Evolutionary conservation across 257 asterid genomes (phyloP).

Genomic region (Solanum virginianum): DNA sequence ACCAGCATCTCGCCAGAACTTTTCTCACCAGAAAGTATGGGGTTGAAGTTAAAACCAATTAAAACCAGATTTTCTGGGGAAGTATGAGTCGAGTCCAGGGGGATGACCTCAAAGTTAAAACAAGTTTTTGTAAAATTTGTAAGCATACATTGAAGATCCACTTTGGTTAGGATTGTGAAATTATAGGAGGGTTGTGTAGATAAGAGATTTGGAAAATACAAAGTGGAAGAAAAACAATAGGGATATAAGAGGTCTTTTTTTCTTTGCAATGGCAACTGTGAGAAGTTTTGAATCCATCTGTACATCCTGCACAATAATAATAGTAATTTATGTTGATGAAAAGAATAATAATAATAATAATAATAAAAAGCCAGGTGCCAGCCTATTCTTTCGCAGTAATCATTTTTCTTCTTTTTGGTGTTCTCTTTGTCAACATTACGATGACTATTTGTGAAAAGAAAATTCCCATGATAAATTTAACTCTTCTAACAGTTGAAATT

Average conservation of each 20-base stretch:
- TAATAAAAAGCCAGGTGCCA: not conserved
- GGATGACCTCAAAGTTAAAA: not conserved
- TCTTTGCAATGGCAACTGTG: constrained; percentile 2
- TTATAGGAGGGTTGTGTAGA: constrained; percentile 15
- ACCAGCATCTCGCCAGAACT: constrained; percentile 57
- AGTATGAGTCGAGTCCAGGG: not conserved
- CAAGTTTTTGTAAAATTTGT: constrained; percentile 1
- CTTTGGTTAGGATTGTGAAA: not conserved
- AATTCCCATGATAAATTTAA: not conserved
- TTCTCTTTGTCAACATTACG: not conserved
- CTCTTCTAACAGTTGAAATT: not conserved
- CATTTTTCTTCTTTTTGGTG: not conserved
- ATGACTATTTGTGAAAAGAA: not conserved
- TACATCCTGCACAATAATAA: constrained; percentile 16
- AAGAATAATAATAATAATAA: not conserved
- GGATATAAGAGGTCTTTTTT: not conserved
- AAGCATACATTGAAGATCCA: not conserved
- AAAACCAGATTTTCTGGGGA: constrained; percentile 26
- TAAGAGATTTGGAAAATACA: constrained; percentile 10
- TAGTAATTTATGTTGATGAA: constrained; percentile 4
- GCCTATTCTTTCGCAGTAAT: not conserved
- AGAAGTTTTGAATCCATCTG: constrained; percentile 6
- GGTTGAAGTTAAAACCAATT: constrained; percentile 54
- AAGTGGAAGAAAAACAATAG: constrained; percentile 6
- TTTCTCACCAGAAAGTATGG: constrained; percentile 72